These are phyloP conservation scores for Acrocalymma vagum DNA, from an alignment of 2,329 filamentous ascomycete genomes.

Conservation along the genomic window DNA sequence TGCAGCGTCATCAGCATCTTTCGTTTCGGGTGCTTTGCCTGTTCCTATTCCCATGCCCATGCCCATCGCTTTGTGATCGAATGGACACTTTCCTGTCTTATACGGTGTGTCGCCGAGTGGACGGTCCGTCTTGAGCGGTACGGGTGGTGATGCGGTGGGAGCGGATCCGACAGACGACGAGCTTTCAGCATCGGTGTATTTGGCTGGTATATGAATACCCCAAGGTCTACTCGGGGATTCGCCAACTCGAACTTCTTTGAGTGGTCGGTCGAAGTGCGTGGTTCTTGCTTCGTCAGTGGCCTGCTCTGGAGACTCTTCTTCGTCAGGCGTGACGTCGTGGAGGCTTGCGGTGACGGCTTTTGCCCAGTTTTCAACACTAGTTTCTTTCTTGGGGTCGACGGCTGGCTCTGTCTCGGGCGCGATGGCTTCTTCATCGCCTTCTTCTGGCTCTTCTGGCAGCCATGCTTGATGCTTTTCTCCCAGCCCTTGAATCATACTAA, in stretches of 20 bases:
- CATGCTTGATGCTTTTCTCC: conserved; percentile 88
- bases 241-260: conserved; percentile 91
- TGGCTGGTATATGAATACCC: conserved; percentile 83
- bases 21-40: conserved; percentile 7
- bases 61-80: conserved; percentile 40
- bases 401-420: conserved; percentile 55
- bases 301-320: conserved; percentile 47
- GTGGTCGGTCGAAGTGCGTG: conserved; percentile 80
- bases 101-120: conserved; percentile 34
- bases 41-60: conserved; percentile 21
- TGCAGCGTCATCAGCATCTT: conserved; percentile 14
- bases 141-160: conserved; percentile 56
- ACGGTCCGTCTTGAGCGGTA: conserved; percentile 57
- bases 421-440: conserved; percentile 56
- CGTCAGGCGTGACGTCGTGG: conserved; percentile 49
- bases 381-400: conserved; percentile 61
- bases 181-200: conserved; percentile 52
- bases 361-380: conserved; percentile 87
- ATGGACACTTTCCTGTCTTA: conserved; percentile 44
- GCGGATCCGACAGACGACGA: conserved; percentile 49
- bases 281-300: conserved; percentile 67
- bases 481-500: conserved; percentile 92
- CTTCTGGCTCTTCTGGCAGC: conserved; percentile 68
- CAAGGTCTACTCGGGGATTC: conserved; percentile 93
- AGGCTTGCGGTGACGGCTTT: conserved; percentile 72